Evolutionary conservation across 2,329 filamentous ascomycete genomes (phyloP).

Genomic region (Fusarium tjaetaba): DNA sequence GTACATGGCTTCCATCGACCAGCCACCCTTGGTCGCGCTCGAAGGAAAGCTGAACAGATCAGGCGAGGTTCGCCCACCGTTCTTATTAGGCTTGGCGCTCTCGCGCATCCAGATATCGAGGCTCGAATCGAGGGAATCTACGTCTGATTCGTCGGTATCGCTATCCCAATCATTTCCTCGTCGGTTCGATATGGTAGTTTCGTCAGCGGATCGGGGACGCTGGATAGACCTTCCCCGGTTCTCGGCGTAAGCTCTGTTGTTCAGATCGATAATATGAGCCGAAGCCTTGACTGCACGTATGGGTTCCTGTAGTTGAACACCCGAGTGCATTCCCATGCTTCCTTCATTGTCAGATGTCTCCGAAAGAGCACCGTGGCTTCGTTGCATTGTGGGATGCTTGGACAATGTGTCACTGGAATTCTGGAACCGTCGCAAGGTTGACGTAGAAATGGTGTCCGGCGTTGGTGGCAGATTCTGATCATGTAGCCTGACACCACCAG

Average conservation of each 20-base stretch:
- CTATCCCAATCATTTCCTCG: slow-evolving; percentile 57
- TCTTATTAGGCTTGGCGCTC: slow-evolving; percentile 54
- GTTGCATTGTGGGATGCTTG: slow-evolving; percentile 43
- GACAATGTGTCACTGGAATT: slow-evolving; percentile 61
- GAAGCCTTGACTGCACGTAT: slow-evolving; percentile 31
- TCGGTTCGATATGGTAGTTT: slow-evolving; percentile 54
- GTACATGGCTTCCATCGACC: slow-evolving; percentile 61
- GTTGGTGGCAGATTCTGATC: slow-evolving; percentile 64
- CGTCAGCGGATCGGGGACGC: slow-evolving; percentile 59
- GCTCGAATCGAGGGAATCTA: slow-evolving; percentile 58
- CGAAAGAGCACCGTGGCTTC: slow-evolving; percentile 46
- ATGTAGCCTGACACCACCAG: slow-evolving; percentile 52
- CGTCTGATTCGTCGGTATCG: slow-evolving; percentile 54
- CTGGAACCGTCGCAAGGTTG: slow-evolving; percentile 61
- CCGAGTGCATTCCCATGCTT: slow-evolving; percentile 27
- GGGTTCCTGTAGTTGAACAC: slow-evolving; percentile 24
- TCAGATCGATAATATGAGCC: slow-evolving; percentile 35
- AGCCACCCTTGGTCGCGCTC: slow-evolving; percentile 50
- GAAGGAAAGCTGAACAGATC: slow-evolving; percentile 65
- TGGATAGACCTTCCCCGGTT: slow-evolving; percentile 41
- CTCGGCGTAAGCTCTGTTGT: slow-evolving; percentile 33
- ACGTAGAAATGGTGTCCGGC: slow-evolving; percentile 68
- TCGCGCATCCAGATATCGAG: slow-evolving; percentile 69
- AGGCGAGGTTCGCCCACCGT: slow-evolving; percentile 53
- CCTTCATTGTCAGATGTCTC: slow-evolving; percentile 41